Evolutionary conservation across 495 filamentous ascomycete genomes (phyloP).

Genomic region (Penicilliopsis zonata): DNA sequence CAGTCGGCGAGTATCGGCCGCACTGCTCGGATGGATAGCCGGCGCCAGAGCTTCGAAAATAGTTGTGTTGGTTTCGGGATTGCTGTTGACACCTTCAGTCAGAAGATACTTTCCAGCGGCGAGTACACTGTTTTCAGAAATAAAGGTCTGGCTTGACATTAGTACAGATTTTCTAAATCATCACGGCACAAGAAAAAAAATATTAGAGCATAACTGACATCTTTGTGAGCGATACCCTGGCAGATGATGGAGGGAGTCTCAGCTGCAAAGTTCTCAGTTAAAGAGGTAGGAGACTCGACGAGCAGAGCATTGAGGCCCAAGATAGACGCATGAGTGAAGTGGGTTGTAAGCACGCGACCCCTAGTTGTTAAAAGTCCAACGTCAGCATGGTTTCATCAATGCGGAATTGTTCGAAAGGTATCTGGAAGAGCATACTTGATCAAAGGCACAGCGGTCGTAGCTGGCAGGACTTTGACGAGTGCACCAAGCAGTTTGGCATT

Average conservation of each 20-base stretch:
- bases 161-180: slow-evolving; percentile 4
- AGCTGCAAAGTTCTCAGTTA: slow-evolving; percentile 54
- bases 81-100: slow-evolving; percentile 35
- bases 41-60: slow-evolving; percentile 66
- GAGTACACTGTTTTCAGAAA: slow-evolving; percentile 81
- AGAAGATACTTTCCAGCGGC: slow-evolving; percentile 94
- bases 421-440: slow-evolving; percentile 64
- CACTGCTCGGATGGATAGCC: slow-evolving; percentile 62
- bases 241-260: slow-evolving; percentile 66
- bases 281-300: slow-evolving; percentile 56
- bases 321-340: slow-evolving; percentile 56
- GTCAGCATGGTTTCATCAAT: slow-evolving; percentile 4
- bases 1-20: slow-evolving; percentile 74
- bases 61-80: slow-evolving; percentile 55
- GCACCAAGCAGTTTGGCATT: slow-evolving; percentile 82
- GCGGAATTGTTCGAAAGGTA: not conserved
- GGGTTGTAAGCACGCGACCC: slow-evolving; percentile 60
- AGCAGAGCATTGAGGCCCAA: slow-evolving; percentile 83
- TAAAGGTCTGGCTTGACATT: slow-evolving; percentile 46
- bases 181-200: not conserved
- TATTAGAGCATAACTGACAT: slow-evolving; percentile 41
- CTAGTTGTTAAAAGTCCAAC: slow-evolving; percentile 17
- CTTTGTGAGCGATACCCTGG: slow-evolving; percentile 65
- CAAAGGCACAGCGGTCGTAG: slow-evolving; percentile 49
- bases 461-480: slow-evolving; percentile 68